Base-by-base conservation (phyloP, 2,329 filamentous ascomycete genomes). In the Achaetomium macrosporum region DNA sequence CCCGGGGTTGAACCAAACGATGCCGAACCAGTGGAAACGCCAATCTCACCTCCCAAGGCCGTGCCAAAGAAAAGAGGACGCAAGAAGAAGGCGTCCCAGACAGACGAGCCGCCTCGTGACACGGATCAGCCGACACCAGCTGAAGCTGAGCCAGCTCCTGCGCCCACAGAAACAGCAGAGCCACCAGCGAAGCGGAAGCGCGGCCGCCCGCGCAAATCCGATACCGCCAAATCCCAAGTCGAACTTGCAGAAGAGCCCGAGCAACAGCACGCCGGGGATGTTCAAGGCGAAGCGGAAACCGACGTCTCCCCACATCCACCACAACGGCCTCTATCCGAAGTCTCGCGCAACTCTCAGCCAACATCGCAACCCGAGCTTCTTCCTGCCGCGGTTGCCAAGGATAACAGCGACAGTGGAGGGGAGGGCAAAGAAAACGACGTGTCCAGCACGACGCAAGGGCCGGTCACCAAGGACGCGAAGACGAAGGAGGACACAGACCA, bases 141-240 rank as follows among this genome's bases (percentile, higher is more conserved):
- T 9, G 29, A 10, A 3, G 43, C 46, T 3, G 42, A 55, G 25
- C 42, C 50, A 15, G 19, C 15, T 1, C 2, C 41, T n/a, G 36
- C 41, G 2, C 19, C 31, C 8, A 17, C 17, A 10, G 49, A 47
- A 19, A 8, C n/a, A 15, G 29, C 17, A n/a, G 50, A 53, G 16
- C 53, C 57, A 11, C 51, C 57, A 16, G 33, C 53, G 11, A 64
- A 64, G 50, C 72, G 68, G 60, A 72, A 68, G 54, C 66, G 74
- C 46, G 74, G 75, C 4, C 66, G 74, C 17, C 73, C 73, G 15
- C 70, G 66, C 53, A 76, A 75, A 51, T 56, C 61, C 2, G 65
- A 65, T 1, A n/a, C 31, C 7, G 5, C 36, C 20, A 63, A 63
- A 40, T 50, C 42, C 16, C n/a, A 25, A 20, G 16, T 41, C 25